phyloP scores from a whole-genome alignment of 1,139 yeast genomes.

The Pneumocystis murina region DNA sequence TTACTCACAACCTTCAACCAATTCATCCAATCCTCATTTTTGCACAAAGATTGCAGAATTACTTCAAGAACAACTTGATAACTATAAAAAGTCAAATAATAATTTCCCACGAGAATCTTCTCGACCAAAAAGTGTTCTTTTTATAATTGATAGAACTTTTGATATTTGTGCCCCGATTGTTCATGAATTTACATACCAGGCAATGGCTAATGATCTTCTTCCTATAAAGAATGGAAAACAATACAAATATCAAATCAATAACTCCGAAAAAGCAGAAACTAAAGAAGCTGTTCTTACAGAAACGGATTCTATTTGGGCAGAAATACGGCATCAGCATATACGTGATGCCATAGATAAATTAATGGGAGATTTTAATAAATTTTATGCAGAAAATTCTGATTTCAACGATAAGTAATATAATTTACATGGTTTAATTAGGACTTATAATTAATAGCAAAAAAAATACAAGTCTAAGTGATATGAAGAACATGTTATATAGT shows the following conservation, averaged over 20 bases:
- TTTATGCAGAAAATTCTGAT: conserved; percentile 56
- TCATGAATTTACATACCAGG: conserved; percentile 89
- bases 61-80: conserved; percentile 58
- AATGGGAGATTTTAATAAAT: conserved; percentile 45
- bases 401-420: conserved; percentile 20
- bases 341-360: conserved; percentile 58
- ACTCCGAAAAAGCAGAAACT: conserved; percentile 43
- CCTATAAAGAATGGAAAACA: conserved; percentile 32
- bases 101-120: conserved; percentile 44
- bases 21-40: conserved; percentile 42
- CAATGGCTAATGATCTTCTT: conserved; percentile 68
- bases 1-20: conserved; percentile 37
- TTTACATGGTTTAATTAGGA: neutral
- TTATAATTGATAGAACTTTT: conserved; percentile 68
- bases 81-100: conserved; percentile 52
- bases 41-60: conserved; percentile 61
- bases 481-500: conserved; percentile 29
- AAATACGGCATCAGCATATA: conserved; percentile 60
- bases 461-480: conserved; percentile 25
- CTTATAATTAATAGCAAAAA: conserved; percentile 6
- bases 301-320: conserved; percentile 60
- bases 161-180: conserved; percentile 73
- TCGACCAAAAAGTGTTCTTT: conserved; percentile 46
- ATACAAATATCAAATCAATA: conserved; percentile 49
- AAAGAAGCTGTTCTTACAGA: conserved; percentile 40